Base-by-base conservation (phyloP, 306 rosid species). In the Vicia villosa region DNA sequence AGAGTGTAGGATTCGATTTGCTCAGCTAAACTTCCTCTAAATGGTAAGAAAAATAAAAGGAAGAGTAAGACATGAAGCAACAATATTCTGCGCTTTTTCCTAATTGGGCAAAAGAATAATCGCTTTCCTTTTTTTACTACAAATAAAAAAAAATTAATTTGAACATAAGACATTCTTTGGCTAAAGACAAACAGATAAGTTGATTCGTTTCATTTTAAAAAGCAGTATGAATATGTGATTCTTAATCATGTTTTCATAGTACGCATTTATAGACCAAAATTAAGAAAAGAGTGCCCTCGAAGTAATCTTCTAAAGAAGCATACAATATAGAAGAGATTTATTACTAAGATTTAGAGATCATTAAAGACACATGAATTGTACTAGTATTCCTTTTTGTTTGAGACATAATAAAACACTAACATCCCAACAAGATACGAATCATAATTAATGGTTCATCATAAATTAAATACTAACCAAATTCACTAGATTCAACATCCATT, bases 51-150 rank as follows among this genome's bases (percentile, higher is more conserved):
- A 62, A 63, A 17, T 19, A 26, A 26, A 24, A 26, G 37, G 2
- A 6, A 24, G 13, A 6, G 59, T 6, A 26, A 56, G 10, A 13
- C 36, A 55, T 24, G 10, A 24, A 55, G 12, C 8, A 11, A 55
- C 12, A 56, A 56, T 56, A 56, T 13, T 45, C 56, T 4, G 34
- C n/a, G 6, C 60, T 67, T 47, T 67, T 67, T 49, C 34, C 60
- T 49, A 34, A 49, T 17, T 13, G 0, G 21, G 36, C 8, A 19
- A 67, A 49, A 43, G 32, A 30, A 67, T 66, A 22, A 14, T 10
- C 55, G 28, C 32, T 16, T 66, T 64, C 24, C 17, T 8, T 64
- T 14, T 14, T 42, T 14, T 14, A 26, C 22, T 1, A 6, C 11
- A 26, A 55, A 55, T 26, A 14, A 5, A 64, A 41, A 24, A 9